Evolutionary conservation across 2,329 filamentous ascomycete species (phyloP).

Genomic region (Xylaria arbuscula): DNA sequence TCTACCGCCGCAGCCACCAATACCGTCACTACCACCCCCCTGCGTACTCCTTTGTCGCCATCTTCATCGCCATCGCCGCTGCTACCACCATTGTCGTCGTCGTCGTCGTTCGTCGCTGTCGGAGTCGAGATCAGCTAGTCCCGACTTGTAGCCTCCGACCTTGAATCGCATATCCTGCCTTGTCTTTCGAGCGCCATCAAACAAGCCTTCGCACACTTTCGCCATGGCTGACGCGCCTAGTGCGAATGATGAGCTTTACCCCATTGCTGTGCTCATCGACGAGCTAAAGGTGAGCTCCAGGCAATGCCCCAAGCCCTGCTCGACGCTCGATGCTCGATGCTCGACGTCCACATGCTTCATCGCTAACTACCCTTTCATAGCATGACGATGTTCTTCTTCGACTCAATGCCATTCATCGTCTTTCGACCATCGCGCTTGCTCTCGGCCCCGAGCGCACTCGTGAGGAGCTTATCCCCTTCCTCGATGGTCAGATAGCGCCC

Average conservation of each 20-base stretch:
- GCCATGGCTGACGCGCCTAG: constrained; percentile 89
- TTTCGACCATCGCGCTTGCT: constrained; percentile 97
- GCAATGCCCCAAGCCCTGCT: constrained; percentile 41
- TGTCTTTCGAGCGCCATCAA: constrained; percentile 21
- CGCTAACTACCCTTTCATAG: constrained; percentile 60
- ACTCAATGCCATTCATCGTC: constrained; percentile 96
- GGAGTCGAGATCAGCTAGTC: constrained; percentile 17
- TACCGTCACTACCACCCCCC: neutral
- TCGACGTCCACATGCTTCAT: constrained; percentile 1
- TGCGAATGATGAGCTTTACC: constrained; percentile 98
- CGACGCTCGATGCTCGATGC: constrained; percentile 23
- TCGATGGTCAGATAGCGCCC: constrained; percentile 80
- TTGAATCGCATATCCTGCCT: constrained; percentile 7
- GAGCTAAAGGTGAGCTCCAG: constrained; percentile 85
- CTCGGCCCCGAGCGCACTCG: constrained; percentile 95
- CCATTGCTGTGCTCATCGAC: constrained; percentile 99
- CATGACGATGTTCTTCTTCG: constrained; percentile 98
- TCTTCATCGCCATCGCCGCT: constrained; percentile 32
- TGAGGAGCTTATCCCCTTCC: constrained; percentile 98
- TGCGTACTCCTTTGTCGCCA: constrained; percentile 25
- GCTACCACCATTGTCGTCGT: neutral
- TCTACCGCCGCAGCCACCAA: constrained; percentile 8
- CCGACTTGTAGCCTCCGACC: constrained; percentile 25
- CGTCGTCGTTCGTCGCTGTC: neutral
- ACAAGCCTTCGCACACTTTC: constrained; percentile 48